Evolutionary conservation across 176 grass and related monocot genomes (phyloP).

Genomic region (Leersia perrieri): DNA sequence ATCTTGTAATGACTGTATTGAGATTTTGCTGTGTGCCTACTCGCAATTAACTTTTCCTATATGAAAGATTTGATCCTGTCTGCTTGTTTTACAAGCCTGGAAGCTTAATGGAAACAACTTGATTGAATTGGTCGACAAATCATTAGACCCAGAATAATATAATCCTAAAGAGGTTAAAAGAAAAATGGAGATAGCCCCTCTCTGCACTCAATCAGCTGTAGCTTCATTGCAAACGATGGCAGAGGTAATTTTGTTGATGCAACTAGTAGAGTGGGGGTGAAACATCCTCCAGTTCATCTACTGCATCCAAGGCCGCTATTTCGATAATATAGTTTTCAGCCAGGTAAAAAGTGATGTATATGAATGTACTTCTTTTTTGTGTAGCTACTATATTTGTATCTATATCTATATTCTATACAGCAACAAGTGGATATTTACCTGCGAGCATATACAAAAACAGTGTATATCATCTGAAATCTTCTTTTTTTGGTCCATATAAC

Average conservation of each 20-base stretch:
- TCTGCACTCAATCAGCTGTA: slow-evolving; percentile 77
- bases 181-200: slow-evolving; percentile 64
- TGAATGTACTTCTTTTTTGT: slow-evolving; percentile 6
- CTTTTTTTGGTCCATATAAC: slow-evolving; percentile 20
- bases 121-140: slow-evolving; percentile 55
- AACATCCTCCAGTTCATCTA: slow-evolving; percentile 56
- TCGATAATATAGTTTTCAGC: slow-evolving; percentile 51
- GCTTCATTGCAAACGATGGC: slow-evolving; percentile 76
- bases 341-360: slow-evolving; percentile 46
- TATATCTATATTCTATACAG: slow-evolving; percentile 18
- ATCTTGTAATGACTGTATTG: slow-evolving; percentile 14
- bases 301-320: slow-evolving; percentile 59
- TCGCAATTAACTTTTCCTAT: neutral
- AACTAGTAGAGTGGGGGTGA: slow-evolving; percentile 50
- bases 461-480: slow-evolving; percentile 28
- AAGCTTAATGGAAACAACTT: slow-evolving; percentile 62
- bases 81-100: slow-evolving; percentile 57
- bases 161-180: slow-evolving; percentile 50
- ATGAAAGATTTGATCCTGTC: slow-evolving; percentile 7
- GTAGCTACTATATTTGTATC: slow-evolving; percentile 23
- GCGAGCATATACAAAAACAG: slow-evolving; percentile 25
- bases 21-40: neutral
- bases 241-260: slow-evolving; percentile 71
- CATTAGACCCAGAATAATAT: slow-evolving; percentile 59
- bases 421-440: slow-evolving; percentile 15